These are phyloP conservation scores for Rosa persica DNA, from an alignment of 306 rosid genomes.

Conservation along the genomic window DNA sequence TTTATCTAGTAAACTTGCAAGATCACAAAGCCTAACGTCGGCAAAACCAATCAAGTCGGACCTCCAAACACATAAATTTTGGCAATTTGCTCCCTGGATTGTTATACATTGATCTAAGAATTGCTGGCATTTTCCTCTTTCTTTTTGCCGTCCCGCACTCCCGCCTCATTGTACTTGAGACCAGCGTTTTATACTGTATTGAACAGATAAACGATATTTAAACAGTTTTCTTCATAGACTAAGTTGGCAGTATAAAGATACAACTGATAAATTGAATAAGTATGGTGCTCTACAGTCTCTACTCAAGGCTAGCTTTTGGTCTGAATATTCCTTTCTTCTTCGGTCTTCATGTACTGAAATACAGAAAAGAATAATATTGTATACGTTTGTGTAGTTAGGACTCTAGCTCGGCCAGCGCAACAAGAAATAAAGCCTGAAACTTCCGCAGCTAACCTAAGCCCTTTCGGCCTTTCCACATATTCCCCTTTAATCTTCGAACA, in stretches of 20 bases:
- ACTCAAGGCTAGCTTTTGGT: neutral
- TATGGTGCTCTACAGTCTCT: neutral
- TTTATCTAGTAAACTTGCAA: neutral
- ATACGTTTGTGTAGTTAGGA: neutral
- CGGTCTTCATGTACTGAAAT: neutral
- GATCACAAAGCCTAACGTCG: neutral
- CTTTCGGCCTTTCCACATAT: neutral
- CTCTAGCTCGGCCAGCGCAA: neutral
- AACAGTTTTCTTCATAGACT: too few species aligned
- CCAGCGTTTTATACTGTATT: too few species aligned
- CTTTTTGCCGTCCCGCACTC: neutral
- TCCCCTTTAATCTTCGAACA: neutral
- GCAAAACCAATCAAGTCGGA: neutral
- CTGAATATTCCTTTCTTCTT: neutral
- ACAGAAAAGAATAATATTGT: neutral
- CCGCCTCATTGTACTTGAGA: neutral
- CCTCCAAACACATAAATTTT: neutral
- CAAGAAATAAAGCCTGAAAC: neutral
- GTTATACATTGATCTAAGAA: too few species aligned
- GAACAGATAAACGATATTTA: too few species aligned
- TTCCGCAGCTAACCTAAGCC: neutral
- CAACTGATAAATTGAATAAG: neutral
- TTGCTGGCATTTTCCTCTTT: neutral
- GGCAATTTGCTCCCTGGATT: neutral
- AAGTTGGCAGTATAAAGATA: too few species aligned